Conservation (phyloP, 2,329 filamentous ascomycete species). For the Lachnum nothofagi region DNA sequence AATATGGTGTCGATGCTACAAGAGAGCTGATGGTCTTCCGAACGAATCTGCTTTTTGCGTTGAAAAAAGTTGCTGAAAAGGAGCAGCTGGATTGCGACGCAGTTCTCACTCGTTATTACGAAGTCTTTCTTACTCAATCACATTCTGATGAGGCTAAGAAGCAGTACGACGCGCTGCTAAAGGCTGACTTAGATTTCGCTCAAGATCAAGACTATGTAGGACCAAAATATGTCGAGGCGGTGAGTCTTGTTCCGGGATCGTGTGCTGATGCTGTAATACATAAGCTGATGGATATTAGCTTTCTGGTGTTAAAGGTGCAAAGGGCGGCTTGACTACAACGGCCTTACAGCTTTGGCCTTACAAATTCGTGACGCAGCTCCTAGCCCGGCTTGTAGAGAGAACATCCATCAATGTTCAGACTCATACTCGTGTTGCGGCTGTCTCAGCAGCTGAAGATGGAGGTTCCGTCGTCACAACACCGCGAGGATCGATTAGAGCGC, state of each 20-base stretch:
- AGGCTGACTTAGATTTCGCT: constrained; percentile 47
- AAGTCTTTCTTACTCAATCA: constrained; percentile 33
- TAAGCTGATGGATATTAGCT: constrained; percentile 12
- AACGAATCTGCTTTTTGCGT: constrained; percentile 34
- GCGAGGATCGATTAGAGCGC: constrained; percentile 49
- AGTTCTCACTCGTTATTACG: constrained; percentile 34
- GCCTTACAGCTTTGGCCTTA: constrained; percentile 47
- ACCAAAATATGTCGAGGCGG: constrained; percentile 49
- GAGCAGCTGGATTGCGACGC: constrained; percentile 42
- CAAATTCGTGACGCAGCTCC: constrained; percentile 51
- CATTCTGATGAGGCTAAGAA: constrained; percentile 57
- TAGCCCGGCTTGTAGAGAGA: constrained; percentile 40
- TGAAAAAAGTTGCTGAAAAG: constrained; percentile 36
- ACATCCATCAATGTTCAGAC: constrained; percentile 48
- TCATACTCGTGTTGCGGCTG: constrained; percentile 40
- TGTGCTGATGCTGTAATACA: too few relatives aligned
- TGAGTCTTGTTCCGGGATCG: constrained; percentile 27
- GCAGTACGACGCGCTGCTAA: constrained; percentile 51
- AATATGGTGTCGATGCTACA: constrained; percentile 35
- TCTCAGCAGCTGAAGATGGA: constrained; percentile 19
- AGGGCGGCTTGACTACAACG: constrained; percentile 7
- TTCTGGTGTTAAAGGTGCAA: constrained; percentile 18
- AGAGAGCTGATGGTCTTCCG: constrained; percentile 38
- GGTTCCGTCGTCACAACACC: constrained; percentile 47
- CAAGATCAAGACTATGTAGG: constrained; percentile 44